phyloP scores from a whole-genome alignment of 2,329 filamentous ascomycete genomes.

The Anthostomella pinea region DNA sequence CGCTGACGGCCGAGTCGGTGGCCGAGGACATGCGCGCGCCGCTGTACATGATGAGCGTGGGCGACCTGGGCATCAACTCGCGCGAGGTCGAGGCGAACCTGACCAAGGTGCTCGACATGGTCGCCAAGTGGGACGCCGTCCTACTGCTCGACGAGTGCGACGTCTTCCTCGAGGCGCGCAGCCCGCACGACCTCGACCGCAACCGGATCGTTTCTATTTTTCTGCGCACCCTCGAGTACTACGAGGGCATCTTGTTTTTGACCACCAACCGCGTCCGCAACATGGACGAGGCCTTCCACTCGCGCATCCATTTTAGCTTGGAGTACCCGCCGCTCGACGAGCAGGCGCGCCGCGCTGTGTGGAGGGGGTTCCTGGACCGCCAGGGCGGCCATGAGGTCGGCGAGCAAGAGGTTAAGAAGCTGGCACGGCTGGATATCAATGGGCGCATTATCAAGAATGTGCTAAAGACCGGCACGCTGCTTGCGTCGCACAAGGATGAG shows the following conservation, averaged over 20 bases:
- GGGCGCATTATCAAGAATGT: conserved; percentile 30
- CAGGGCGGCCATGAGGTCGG: conserved; percentile 18
- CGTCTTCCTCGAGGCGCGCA: conserved; percentile 36
- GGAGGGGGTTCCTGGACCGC: conserved; percentile 24
- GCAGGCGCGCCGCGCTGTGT: conserved; percentile 15
- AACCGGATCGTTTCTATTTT: conserved; percentile 25
- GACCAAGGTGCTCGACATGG: conserved; percentile 37
- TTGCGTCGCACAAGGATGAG: conserved; percentile 22
- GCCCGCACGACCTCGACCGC: conserved; percentile 15
- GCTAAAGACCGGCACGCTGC: conserved; percentile 26
- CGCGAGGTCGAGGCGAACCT: conserved; percentile 23
- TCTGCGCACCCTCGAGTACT: conserved; percentile 22
- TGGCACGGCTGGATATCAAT: conserved; percentile 24
- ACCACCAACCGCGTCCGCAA: conserved; percentile 22
- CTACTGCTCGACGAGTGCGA: conserved; percentile 34
- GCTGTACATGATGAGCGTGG: conserved; percentile 33
- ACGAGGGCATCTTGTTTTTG: conserved; percentile 23
- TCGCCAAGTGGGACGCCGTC: conserved; percentile 38
- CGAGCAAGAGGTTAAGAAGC: conserved; percentile 19
- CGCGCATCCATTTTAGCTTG: conserved; percentile 23
- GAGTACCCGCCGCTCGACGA: conserved; percentile 17
- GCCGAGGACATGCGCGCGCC: conserved; percentile 35
- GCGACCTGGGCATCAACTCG: conserved; percentile 31
- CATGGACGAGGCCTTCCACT: conserved; percentile 24
- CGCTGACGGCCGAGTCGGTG: conserved; percentile 36